phyloP scores from a whole-genome alignment of 805 yeast species.

The Sungouiella thailandica region DNA sequence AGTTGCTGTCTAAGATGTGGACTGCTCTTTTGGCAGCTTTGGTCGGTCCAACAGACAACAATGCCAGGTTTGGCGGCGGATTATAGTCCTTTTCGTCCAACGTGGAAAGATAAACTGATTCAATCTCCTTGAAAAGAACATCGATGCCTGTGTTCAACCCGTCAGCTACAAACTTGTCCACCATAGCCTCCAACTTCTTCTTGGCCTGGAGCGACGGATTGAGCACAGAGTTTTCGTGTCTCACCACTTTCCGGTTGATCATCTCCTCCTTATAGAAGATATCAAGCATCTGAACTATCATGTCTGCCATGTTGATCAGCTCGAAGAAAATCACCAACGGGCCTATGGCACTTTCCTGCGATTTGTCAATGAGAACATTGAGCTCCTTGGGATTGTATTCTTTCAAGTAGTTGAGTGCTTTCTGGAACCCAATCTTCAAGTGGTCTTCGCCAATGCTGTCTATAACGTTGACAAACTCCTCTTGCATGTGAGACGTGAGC shows the following conservation, averaged over 20 bases:
- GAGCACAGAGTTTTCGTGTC: conserved; percentile 70
- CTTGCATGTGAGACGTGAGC: conserved; percentile 41
- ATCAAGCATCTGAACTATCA: conserved; percentile 87
- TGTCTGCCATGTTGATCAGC: conserved; percentile 86
- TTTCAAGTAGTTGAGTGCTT: conserved; percentile 66
- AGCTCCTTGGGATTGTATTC: conserved; percentile 59
- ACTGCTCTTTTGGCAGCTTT: conserved; percentile 63
- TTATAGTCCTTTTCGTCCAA: conserved; percentile 62
- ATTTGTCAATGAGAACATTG: conserved; percentile 21
- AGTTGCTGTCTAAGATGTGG: conserved; percentile 61
- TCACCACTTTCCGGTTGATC: conserved; percentile 50
- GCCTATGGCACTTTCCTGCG: conserved; percentile 48
- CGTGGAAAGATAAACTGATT: conserved; percentile 48
- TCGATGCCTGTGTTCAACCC: conserved; percentile 92
- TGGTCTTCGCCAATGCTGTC: conserved; percentile 66
- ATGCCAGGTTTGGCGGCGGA: conserved; percentile 31
- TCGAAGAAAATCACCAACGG: conserved; percentile 87
- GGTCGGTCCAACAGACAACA: conserved; percentile 37
- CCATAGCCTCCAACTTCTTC: conserved; percentile 70
- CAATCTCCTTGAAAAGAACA: conserved; percentile 78
- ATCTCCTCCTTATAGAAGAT: conserved; percentile 88
- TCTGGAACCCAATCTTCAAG: conserved; percentile 77
- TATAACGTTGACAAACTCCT: conserved; percentile 64
- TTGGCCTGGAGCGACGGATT: conserved; percentile 75
- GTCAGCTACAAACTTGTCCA: conserved; percentile 87